Conservation (phyloP, 495 filamentous ascomycete species). For the Hamigera avellanea region DNA sequence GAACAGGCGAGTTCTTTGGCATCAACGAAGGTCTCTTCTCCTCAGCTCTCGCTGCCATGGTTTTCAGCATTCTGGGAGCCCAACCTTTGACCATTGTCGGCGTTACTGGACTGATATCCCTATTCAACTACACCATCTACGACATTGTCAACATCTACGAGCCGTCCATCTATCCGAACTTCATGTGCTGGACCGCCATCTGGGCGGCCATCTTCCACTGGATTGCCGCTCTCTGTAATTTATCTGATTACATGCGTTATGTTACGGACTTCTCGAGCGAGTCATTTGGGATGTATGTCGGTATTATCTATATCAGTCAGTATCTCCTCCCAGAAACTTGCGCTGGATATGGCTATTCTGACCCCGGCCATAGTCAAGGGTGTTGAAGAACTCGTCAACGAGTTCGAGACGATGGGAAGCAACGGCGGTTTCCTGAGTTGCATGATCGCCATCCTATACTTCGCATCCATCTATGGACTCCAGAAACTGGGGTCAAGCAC, state of each 20-base stretch:
- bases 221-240: slow-evolving; percentile 56
- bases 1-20: slow-evolving; percentile 57
- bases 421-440: slow-evolving; percentile 8
- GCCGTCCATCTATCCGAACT: slow-evolving; percentile 50
- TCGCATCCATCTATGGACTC: slow-evolving; percentile 9
- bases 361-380: slow-evolving; percentile 6
- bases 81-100: slow-evolving; percentile 73
- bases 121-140: slow-evolving; percentile 71
- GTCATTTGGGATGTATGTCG: slow-evolving; percentile 69
- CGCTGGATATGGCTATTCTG: slow-evolving; percentile 19
- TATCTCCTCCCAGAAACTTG: slow-evolving; percentile 41
- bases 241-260: slow-evolving; percentile 59
- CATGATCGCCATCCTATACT: slow-evolving; percentile 11
- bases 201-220: slow-evolving; percentile 65
- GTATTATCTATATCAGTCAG: slow-evolving; percentile 62
- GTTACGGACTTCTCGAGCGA: slow-evolving; percentile 67
- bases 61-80: slow-evolving; percentile 54
- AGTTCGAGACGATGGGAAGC: slow-evolving; percentile 4
- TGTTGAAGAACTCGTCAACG: slow-evolving; percentile 11
- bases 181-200: slow-evolving; percentile 66
- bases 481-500: slow-evolving; percentile 9
- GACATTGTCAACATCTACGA: slow-evolving; percentile 53
- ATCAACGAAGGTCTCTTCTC: slow-evolving; percentile 65
- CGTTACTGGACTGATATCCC: slow-evolving; percentile 64
- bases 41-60: slow-evolving; percentile 56